Conservation (phyloP, 306 rosid genomes). For the Coriaria nepalensis region DNA sequence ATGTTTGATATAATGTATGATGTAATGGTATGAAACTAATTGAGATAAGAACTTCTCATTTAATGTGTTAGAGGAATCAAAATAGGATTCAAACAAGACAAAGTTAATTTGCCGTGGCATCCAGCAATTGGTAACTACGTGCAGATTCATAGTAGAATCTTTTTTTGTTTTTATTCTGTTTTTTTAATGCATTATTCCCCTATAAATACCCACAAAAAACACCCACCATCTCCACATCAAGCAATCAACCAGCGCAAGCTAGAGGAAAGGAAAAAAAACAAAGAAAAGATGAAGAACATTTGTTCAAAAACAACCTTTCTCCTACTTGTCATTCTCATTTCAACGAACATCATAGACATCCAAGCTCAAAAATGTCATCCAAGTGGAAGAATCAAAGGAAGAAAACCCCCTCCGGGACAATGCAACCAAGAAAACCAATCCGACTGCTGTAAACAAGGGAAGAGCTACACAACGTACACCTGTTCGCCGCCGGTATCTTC, state of each 20-base stretch:
- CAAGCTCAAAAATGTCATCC: slow-evolving; percentile 16
- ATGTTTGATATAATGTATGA: no score
- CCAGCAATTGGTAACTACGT: no score
- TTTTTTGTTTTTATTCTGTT: no score
- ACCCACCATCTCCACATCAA: no score
- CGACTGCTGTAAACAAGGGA: slow-evolving; percentile 18
- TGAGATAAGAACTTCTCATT: no score
- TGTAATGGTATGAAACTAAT: no score
- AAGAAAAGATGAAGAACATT: slow-evolving; percentile 7
- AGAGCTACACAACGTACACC: slow-evolving; percentile 17
- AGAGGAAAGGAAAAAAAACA: background rate
- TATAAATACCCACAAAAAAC: no score
- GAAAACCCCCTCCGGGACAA: slow-evolving; percentile 14
- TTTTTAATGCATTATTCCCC: no score
- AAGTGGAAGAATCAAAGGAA: slow-evolving; percentile 14
- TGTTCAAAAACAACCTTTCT: slow-evolving; percentile 1
- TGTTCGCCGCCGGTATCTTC: slow-evolving; percentile 25
- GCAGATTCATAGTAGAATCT: no score
- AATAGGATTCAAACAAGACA: no score
- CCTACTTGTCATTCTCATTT: background rate
- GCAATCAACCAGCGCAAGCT: background rate
- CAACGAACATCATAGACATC: background rate
- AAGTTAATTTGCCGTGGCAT: no score
- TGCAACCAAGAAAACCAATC: slow-evolving; percentile 16
- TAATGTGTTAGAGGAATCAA: no score